These are phyloP conservation scores for Achaetomiella virescens DNA, from an alignment of 495 filamentous ascomycete genomes.

Conservation along the genomic window DNA sequence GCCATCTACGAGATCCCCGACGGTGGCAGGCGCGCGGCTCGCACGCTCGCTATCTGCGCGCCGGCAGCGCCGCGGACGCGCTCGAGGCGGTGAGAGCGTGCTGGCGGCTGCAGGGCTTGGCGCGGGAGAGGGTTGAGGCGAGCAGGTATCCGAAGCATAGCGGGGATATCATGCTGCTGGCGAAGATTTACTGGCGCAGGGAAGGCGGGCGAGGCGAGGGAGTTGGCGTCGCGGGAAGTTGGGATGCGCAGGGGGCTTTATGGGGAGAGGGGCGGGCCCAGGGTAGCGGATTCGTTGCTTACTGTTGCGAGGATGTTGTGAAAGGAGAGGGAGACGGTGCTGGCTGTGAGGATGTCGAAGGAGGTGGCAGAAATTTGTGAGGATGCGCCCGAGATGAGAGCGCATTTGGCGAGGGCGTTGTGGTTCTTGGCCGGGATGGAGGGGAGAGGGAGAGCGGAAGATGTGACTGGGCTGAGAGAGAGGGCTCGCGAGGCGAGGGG, in stretches of 20 bases:
- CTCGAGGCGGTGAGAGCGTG: conserved; percentile 9
- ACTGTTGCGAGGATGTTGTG: neutral
- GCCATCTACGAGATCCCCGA: conserved; percentile 8
- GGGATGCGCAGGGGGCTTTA: conserved; percentile 6
- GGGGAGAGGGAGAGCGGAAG: conserved; percentile 14
- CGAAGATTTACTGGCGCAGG: conserved; percentile 5
- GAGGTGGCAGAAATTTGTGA: conserved; percentile 10
- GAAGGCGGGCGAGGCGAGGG: neutral
- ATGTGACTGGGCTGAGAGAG: neutral
- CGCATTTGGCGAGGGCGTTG: conserved; percentile 13
- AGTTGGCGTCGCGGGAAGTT: neutral
- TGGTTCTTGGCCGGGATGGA: conserved; percentile 12
- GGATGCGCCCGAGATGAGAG: conserved; percentile 10
- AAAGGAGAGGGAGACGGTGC: neutral
- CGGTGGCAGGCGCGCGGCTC: neutral
- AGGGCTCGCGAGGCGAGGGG: neutral
- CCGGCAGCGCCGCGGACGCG: neutral
- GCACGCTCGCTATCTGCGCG: conserved; percentile 12
- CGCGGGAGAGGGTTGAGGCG: conserved; percentile 7
- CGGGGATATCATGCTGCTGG: conserved; percentile 18
- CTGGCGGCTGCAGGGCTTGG: conserved; percentile 1
- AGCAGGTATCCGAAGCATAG: conserved; percentile 17
- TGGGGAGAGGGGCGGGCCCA: conserved; percentile 7
- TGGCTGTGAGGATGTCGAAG: conserved; percentile 4
- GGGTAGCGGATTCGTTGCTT: conserved; percentile 11